Percentiles rank a stretch among this genome's conserved stretches.
Conservation (phyloP, 495 filamentous ascomycete species). For the Paragyromitra xinjiangensis region DNA sequence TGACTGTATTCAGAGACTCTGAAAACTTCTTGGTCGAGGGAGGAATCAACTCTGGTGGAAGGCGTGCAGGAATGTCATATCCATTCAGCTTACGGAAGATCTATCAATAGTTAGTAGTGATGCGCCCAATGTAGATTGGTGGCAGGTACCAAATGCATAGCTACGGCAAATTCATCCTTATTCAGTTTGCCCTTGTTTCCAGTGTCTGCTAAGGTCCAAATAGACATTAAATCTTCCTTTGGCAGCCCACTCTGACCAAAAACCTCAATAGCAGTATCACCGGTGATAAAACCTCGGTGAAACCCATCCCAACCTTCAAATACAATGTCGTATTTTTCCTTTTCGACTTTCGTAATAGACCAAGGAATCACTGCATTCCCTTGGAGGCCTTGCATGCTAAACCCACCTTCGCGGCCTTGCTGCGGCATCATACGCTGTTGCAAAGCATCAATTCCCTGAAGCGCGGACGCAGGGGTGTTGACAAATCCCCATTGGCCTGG, state of each 20-base stretch:
- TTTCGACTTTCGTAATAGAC: conserved; percentile 99
- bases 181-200: conserved; percentile 92
- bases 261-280: conserved; percentile 95
- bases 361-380: conserved; percentile 97
- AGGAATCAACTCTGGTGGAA: conserved; percentile 93
- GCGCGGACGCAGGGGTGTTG: conserved; percentile 85
- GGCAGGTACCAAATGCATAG: conserved; percentile 79
- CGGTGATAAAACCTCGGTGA: conserved; percentile 89
- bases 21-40: conserved; percentile 95
- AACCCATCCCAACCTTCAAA: conserved; percentile 98
- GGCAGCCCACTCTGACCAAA: conserved; percentile 95
- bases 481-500: conserved; percentile 98
- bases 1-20: conserved; percentile 90
- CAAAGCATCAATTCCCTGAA: conserved; percentile 92
- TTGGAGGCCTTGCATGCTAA: conserved; percentile 84
- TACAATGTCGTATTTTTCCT: conserved; percentile 93
- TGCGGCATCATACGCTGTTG: conserved; percentile 99
- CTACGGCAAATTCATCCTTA: conserved; percentile 97
- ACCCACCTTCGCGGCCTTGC: conserved; percentile 88
- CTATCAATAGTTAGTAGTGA: conserved; percentile 38
- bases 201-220: conserved; percentile 96
- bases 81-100: conserved; percentile 97
- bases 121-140: background rate
- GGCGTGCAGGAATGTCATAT: conserved; percentile 88
- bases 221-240: conserved; percentile 84